Evolutionary conservation across 1,139 yeast species (phyloP).

Genomic region (Blastobotrys malaysiensis): DNA sequence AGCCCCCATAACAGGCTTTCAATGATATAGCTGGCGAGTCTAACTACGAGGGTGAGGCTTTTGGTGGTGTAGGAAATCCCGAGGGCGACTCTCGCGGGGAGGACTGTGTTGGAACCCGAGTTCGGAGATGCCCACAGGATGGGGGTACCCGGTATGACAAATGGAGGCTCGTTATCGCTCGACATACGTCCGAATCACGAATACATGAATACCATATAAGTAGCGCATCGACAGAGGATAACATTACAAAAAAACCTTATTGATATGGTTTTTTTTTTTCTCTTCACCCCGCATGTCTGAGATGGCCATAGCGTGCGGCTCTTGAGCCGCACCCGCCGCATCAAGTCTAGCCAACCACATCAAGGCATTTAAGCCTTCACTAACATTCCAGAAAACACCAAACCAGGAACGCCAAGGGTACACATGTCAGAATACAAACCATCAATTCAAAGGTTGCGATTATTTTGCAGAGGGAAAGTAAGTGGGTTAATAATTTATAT

Average conservation of each 20-base stretch:
- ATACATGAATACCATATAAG: background rate
- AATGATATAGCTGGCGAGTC: constrained; percentile 26
- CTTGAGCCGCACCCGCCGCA: background rate
- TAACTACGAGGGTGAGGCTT: constrained; percentile 27
- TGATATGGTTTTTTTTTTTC: too few relatives aligned
- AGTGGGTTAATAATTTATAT: background rate
- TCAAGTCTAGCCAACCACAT: background rate
- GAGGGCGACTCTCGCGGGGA: background rate
- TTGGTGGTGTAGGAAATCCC: constrained; percentile 22
- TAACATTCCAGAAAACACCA: too few relatives aligned
- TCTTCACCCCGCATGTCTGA: too few relatives aligned
- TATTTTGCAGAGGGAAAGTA: background rate
- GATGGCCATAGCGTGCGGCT: too few relatives aligned
- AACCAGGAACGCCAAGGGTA: too few relatives aligned
- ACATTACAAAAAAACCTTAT: too few relatives aligned
- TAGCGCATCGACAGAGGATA: too few relatives aligned
- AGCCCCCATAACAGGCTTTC: constrained; percentile 29
- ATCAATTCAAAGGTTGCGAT: background rate
- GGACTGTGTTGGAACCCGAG: background rate
- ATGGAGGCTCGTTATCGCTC: background rate
- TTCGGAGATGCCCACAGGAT: background rate
- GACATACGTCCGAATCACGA: background rate
- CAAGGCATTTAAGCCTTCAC: too few relatives aligned
- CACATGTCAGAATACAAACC: too few relatives aligned
- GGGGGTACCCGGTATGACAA: background rate